phyloP scores from a whole-genome alignment of 257 asterid genomes.

The Capsicum baccatum region DNA sequence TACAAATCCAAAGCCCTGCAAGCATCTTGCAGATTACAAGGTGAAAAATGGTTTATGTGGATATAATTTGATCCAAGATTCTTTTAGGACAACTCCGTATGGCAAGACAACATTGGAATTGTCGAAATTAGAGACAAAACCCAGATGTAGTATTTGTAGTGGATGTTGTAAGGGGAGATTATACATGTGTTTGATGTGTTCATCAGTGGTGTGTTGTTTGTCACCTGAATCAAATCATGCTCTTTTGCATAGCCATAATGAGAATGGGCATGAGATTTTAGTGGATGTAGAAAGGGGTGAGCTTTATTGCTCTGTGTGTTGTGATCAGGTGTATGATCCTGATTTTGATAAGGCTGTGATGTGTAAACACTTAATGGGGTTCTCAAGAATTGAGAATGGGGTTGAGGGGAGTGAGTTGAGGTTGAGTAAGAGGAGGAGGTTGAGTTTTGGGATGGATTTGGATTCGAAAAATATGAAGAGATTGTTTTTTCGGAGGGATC shows the following conservation, averaged over 20 bases:
- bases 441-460: constrained; percentile 67
- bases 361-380: constrained; percentile 57
- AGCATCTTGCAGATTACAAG: constrained; percentile 73
- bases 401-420: constrained; percentile 37
- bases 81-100: constrained; percentile 52
- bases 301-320: constrained; percentile 77
- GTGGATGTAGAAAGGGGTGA: constrained; percentile 76
- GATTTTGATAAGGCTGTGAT: constrained; percentile 73
- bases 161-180: constrained; percentile 52
- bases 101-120: constrained; percentile 59
- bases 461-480: constrained; percentile 51
- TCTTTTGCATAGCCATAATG: constrained; percentile 56
- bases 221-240: constrained; percentile 56
- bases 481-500: constrained; percentile 55
- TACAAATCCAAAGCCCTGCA: constrained; percentile 62
- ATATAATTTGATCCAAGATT: constrained; percentile 55
- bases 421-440: constrained; percentile 71
- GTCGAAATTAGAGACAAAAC: constrained; percentile 46
- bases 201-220: constrained; percentile 52
- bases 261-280: constrained; percentile 58
- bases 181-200: constrained; percentile 74
- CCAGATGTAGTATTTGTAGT: constrained; percentile 65
- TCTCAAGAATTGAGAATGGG: constrained; percentile 47
- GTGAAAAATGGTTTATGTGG: constrained; percentile 56
- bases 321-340: constrained; percentile 80